Base-by-base conservation (phyloP, 192 early-diverging fungal genomes). In the Linnemannia schmuckeri region DNA sequence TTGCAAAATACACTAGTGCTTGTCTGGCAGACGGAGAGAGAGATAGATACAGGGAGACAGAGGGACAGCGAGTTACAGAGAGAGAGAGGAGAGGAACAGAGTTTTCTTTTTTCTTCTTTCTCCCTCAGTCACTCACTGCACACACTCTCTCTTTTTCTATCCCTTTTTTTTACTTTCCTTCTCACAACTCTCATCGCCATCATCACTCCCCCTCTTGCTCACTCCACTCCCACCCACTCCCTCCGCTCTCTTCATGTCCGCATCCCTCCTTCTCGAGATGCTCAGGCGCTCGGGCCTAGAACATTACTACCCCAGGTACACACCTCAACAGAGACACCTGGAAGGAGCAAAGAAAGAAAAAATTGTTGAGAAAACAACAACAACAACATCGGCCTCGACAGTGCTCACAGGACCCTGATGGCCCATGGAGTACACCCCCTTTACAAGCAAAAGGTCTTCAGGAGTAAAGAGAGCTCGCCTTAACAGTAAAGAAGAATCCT, bases 211-310 rank as follows among this genome's bases (percentile, higher is more conserved):
- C 35, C 46, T 6, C 42, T 70, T 35, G 7, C 47, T 49, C 61
- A 33, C 70, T 73, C 76, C 73, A 54, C 33, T 54, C 70, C 41
- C 35, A 52, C 49, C 49, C 49, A 52, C 49, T 52, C 41, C 66
- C 24, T 47, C 63, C 57, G 9, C 38, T 17, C 63, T 55, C 80
- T 54, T n/a, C 80, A 90, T 90, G 89, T 84, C 87, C 66, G 81
- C 91, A 49, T 83, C 91, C 41, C 77, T 92, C 41, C 87, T 95
- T 57, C 86, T 94, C 72, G 94, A 95, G 68, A 95, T 93, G 30
- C 88, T 96, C 71, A 81, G 89, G 82, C 89, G 88, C 70, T 92
- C 92, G n/a, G 93, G 93, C 52, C 89, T 96, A 40, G 94, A 92
- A 79, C 88, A 91, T 87, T 93, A 90, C 75, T 92, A 93, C 78